phyloP scores from a whole-genome alignment of 257 asterid species.

The Solanum pimpinellifolium region DNA sequence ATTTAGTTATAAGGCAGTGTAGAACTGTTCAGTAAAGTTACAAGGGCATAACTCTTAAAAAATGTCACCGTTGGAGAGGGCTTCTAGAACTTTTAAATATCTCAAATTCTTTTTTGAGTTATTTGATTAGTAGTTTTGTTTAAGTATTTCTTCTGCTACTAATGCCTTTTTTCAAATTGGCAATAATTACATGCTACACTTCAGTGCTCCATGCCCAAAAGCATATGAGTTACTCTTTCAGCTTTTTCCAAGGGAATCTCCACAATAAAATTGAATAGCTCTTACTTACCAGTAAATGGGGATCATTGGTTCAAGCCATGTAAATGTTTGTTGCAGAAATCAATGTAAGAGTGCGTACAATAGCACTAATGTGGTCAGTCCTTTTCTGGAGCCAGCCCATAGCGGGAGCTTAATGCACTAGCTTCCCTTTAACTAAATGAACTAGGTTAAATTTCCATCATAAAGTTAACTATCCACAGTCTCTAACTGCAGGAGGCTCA shows the following conservation, averaged over 20 bases:
- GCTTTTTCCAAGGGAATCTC: neutral
- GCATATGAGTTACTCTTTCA: neutral
- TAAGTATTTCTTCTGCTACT: too few relatives aligned
- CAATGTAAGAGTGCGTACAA: neutral
- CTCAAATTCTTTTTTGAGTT: neutral
- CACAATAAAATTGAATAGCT: neutral
- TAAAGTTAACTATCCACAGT: neutral
- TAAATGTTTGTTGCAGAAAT: neutral
- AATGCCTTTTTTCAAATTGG: too few relatives aligned
- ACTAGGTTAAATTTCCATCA: neutral
- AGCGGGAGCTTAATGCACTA: neutral
- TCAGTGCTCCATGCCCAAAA: neutral
- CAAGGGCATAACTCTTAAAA: neutral
- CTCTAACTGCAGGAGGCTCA: neutral
- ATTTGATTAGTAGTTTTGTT: too few relatives aligned
- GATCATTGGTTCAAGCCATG: neutral
- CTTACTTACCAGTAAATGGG: neutral
- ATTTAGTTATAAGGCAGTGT: neutral
- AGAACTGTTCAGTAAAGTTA: neutral
- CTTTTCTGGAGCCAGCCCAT: neutral
- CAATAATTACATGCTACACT: neutral
- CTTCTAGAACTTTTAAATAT: neutral
- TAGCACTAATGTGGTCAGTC: neutral
- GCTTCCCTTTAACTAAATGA: neutral
- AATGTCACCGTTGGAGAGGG: neutral